Evolutionary conservation across 345 rosid species (phyloP).

Genomic region (Garcia nutans): DNA sequence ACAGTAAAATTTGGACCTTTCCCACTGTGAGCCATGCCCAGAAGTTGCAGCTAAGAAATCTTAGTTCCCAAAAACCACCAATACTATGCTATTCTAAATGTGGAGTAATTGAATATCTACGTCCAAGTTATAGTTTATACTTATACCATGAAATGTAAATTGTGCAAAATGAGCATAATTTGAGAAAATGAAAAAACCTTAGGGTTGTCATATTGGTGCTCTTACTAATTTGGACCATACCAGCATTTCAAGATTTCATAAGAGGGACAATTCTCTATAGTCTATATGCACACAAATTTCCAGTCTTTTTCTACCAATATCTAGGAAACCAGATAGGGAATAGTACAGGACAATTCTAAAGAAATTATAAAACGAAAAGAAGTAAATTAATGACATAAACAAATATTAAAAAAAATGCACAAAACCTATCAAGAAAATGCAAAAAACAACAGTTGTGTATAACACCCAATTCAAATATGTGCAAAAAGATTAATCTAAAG

Average conservation of each 20-base stretch:
- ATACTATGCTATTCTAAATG: no score
- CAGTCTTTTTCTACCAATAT: background rate
- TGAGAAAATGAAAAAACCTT: background rate
- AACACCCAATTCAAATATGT: background rate
- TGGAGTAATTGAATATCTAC: no score
- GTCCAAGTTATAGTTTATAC: no score
- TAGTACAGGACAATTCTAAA: background rate
- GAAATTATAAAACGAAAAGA: background rate
- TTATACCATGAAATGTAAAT: background rate
- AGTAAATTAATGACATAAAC: background rate
- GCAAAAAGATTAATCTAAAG: background rate
- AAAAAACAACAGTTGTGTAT: background rate
- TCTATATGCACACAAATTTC: background rate
- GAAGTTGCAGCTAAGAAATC: background rate
- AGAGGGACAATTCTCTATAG: background rate
- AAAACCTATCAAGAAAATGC: constrained; percentile 2
- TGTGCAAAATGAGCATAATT: background rate
- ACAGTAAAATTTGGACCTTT: background rate
- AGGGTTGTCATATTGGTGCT: background rate
- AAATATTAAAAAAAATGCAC: background rate
- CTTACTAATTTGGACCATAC: background rate
- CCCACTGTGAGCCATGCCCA: background rate
- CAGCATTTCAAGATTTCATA: background rate
- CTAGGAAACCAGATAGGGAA: background rate
- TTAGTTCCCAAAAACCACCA: no score